Percentiles rank a stretch among this genome's conserved stretches.
Conservation (phyloP, 106 monocot genomes). For the Dendrobium officinale region DNA sequence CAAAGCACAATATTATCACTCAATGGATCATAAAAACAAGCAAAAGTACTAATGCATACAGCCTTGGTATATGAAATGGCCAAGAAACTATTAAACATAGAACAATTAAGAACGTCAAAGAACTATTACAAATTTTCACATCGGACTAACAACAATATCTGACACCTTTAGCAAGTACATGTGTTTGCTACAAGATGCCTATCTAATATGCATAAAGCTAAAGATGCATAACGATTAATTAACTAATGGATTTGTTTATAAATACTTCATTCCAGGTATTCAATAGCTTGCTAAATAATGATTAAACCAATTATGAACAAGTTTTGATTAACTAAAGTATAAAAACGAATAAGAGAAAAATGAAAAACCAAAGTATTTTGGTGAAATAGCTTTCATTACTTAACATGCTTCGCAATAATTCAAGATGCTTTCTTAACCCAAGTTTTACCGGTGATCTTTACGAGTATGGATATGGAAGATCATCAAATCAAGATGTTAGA, state of each 20-base stretch:
- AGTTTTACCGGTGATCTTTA: too few relatives aligned
- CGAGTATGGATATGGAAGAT: too few relatives aligned
- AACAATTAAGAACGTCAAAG: not conserved
- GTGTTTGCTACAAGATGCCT: not conserved
- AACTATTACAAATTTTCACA: not conserved
- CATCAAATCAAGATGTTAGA: too few relatives aligned
- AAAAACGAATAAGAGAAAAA: too few relatives aligned
- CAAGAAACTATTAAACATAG: not conserved
- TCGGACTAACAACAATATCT: not conserved
- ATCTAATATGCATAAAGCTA: conserved; percentile 5
- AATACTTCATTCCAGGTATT: not conserved
- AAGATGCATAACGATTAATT: not conserved
- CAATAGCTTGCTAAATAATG: too few relatives aligned
- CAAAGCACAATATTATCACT: not conserved
- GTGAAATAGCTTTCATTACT: too few relatives aligned
- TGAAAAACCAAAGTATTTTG: too few relatives aligned
- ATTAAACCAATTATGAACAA: too few relatives aligned
- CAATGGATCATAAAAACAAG: not conserved
- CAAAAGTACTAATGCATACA: not conserved
- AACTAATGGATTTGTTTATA: not conserved
- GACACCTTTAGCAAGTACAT: conserved; percentile 1
- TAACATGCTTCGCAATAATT: too few relatives aligned
- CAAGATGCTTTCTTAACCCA: too few relatives aligned
- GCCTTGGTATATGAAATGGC: not conserved
- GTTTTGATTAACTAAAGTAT: too few relatives aligned